phyloP scores from a whole-genome alignment of 192 early-diverging fungal species.

The Kappamyces sp. region DNA sequence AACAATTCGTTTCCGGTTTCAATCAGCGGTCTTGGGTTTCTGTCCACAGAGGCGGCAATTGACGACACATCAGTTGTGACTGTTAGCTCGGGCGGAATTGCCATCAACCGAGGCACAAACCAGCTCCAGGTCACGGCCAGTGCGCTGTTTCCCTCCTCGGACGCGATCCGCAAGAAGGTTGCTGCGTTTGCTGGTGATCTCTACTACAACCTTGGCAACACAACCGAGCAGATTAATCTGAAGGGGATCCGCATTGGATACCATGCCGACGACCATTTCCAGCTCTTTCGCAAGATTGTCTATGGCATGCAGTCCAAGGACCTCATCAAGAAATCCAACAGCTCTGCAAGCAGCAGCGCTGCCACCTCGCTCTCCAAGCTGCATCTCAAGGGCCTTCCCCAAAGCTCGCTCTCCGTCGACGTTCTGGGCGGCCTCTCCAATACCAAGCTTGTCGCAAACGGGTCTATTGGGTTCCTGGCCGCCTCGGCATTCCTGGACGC shows the following conservation, averaged over 20 bases:
- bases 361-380: not conserved
- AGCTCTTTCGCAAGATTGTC: conserved; percentile 3
- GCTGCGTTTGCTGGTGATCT: conserved; percentile 17
- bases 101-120: conserved; percentile 22
- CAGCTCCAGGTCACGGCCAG: conserved; percentile 16
- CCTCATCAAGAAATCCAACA: not conserved
- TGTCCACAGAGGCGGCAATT: conserved; percentile 12
- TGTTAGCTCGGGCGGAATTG: conserved; percentile 5
- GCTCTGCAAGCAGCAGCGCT: conserved; percentile 3
- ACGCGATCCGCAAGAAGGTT: conserved; percentile 21
- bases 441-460: not conserved
- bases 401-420: not conserved
- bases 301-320: not conserved
- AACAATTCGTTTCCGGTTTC: conserved; percentile 25
- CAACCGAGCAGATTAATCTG: conserved; percentile 11
- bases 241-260: conserved; percentile 19
- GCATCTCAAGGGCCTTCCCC: no score
- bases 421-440: not conserved
- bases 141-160: conserved; percentile 21
- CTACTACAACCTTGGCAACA: conserved; percentile 11
- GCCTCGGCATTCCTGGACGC: not conserved
- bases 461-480: conserved; percentile 5
- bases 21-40: conserved; percentile 22
- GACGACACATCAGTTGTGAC: conserved; percentile 12
- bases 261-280: conserved; percentile 13